Evolutionary conservation across 495 filamentous ascomycete genomes (phyloP).

Genomic region (Neurospora sp.): DNA sequence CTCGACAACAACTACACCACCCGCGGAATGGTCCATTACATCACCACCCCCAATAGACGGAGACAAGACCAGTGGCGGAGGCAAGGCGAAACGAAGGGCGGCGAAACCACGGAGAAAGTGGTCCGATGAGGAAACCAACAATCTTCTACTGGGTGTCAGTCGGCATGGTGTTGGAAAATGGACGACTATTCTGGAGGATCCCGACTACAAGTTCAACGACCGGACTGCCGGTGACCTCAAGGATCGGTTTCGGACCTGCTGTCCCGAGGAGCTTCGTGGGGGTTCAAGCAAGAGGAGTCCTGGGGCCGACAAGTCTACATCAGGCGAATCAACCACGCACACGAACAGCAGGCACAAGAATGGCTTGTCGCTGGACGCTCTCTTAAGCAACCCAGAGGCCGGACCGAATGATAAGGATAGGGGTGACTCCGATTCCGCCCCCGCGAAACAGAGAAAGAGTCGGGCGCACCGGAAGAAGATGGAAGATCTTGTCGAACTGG

Average conservation of each 20-base stretch:
- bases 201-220: constrained; percentile 63
- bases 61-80: constrained; percentile 18
- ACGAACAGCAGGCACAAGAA: constrained; percentile 17
- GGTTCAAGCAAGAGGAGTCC: constrained; percentile 19
- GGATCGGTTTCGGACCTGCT: constrained; percentile 74
- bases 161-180: constrained; percentile 81
- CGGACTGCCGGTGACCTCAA: constrained; percentile 75
- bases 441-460: constrained; percentile 31
- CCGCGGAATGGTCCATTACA: not conserved
- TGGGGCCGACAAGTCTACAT: not conserved
- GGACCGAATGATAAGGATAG: constrained; percentile 11
- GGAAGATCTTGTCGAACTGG: constrained; percentile 46
- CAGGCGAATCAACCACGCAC: constrained; percentile 7
- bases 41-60: not conserved
- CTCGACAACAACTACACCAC: not conserved
- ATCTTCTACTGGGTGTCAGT: constrained; percentile 64
- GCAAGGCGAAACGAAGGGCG: constrained; percentile 31
- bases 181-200: constrained; percentile 72
- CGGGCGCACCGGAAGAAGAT: constrained; percentile 44
- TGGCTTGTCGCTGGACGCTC: constrained; percentile 37
- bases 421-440: constrained; percentile 10
- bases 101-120: constrained; percentile 52
- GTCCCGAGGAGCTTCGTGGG: constrained; percentile 46
- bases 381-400: constrained; percentile 33
- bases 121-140: constrained; percentile 75